Evolutionary conservation across 139 green algal genomes (phyloP).

Genomic region (Trebouxia sp.): DNA sequence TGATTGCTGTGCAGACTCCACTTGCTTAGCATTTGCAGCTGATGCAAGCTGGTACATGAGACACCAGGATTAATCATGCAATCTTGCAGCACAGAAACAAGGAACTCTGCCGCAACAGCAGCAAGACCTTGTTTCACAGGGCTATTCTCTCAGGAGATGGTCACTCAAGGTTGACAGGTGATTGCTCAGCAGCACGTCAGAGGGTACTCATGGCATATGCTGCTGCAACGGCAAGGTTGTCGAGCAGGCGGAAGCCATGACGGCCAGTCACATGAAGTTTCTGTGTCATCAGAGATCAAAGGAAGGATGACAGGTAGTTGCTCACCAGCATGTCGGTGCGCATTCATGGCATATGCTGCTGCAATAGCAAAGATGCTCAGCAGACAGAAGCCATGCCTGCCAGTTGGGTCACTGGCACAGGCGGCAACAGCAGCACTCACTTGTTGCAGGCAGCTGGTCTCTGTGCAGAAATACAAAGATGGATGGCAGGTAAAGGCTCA

Average conservation of each 20-base stretch:
- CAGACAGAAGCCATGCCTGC: slow-evolving; percentile 92
- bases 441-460: no score
- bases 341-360: background rate
- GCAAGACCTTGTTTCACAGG: no score
- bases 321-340: background rate
- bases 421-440: slow-evolving; percentile 69
- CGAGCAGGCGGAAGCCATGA: slow-evolving; percentile 94
- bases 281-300: background rate
- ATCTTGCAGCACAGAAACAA: no score
- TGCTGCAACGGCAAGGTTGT: slow-evolving; percentile 66
- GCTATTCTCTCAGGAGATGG: no score
- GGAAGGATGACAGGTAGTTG: background rate
- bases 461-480: no score
- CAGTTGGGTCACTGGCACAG: slow-evolving; percentile 45
- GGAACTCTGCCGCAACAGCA: no score
- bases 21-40: no score
- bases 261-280: slow-evolving; percentile 53
- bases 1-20: no score
- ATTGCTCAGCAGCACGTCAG: background rate
- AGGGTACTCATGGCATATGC: background rate
- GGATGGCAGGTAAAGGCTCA: no score
- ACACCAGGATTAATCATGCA: no score
- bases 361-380: slow-evolving; percentile 79
- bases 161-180: no score
- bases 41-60: no score